Conservation (phyloP, 441 rosid species). For the Bruguiera hainesii region DNA sequence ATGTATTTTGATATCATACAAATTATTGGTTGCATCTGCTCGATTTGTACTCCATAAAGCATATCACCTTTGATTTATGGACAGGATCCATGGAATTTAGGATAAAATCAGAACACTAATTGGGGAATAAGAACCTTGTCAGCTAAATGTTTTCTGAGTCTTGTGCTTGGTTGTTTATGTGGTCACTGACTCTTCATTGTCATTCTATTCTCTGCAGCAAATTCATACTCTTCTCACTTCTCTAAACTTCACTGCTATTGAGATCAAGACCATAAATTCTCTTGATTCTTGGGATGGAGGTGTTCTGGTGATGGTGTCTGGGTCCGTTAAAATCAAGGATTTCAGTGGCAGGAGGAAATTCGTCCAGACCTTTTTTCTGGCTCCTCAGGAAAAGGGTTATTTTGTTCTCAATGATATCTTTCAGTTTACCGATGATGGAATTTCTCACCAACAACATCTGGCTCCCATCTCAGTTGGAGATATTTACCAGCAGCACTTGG, state of each 20-base stretch:
- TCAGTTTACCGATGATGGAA: slow-evolving; percentile 63
- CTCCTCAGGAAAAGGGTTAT: slow-evolving; percentile 90
- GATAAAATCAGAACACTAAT: too few species aligned
- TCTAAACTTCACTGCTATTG: slow-evolving; percentile 51
- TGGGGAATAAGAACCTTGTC: too few species aligned
- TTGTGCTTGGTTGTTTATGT: neutral
- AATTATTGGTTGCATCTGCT: too few species aligned
- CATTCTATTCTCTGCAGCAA: slow-evolving; percentile 44
- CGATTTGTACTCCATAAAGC: too few species aligned
- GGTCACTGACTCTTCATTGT: neutral
- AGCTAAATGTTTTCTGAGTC: neutral
- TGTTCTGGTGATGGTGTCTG: slow-evolving; percentile 83
- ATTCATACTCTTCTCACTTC: slow-evolving; percentile 70
- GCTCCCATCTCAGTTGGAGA: slow-evolving; percentile 25
- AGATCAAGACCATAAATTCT: slow-evolving; percentile 75
- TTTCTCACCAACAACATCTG: slow-evolving; percentile 42
- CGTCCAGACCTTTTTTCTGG: slow-evolving; percentile 87
- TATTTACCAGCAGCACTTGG: slow-evolving; percentile 37
- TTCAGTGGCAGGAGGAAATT: slow-evolving; percentile 63
- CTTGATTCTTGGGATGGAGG: slow-evolving; percentile 87
- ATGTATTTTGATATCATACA: too few species aligned
- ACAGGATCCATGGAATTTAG: too few species aligned
- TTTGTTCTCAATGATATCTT: slow-evolving; percentile 89
- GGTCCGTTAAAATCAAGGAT: slow-evolving; percentile 66
- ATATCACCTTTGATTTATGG: too few species aligned